Conservation (phyloP, 176 grass and related monocot species). For the Triticum timopheevii region DNA sequence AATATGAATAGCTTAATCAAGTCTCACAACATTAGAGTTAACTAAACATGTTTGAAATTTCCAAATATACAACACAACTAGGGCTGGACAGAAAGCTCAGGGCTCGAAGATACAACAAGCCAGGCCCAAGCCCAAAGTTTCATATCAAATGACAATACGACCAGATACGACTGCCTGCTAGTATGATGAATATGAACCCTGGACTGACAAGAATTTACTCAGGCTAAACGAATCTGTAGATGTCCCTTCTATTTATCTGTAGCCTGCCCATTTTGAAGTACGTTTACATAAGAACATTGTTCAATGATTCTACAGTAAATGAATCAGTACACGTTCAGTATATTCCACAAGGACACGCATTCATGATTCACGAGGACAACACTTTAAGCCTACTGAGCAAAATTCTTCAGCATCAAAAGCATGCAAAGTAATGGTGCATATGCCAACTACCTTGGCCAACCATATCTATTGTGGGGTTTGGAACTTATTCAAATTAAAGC, state of each 20-base stretch:
- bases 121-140: conserved; percentile 16
- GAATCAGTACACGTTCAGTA: conserved; percentile 1
- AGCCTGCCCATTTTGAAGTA: conserved; percentile 34
- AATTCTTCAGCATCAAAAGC: not conserved
- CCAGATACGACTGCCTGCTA: not conserved
- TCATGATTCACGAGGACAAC: not conserved
- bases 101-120: too few species aligned
- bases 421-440: conserved; percentile 22
- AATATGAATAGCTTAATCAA: too few species aligned
- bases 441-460: not conserved
- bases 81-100: too few species aligned
- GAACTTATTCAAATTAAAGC: conserved; percentile 12
- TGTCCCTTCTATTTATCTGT: conserved; percentile 16
- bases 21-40: too few species aligned
- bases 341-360: conserved; percentile 21
- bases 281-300: conserved; percentile 5
- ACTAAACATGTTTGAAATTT: too few species aligned
- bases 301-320: conserved; percentile 16
- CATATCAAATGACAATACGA: conserved; percentile 43
- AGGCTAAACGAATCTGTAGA: conserved; percentile 1
- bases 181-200: conserved; percentile 19
- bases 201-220: not conserved
- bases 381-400: not conserved
- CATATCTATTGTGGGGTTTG: not conserved
- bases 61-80: too few species aligned